Percentiles rank a stretch among this genome's conserved stretches.
phyloP scores from a whole-genome alignment of 2,329 filamentous ascomycete genomes.

The Cordyceps tenuipes region DNA sequence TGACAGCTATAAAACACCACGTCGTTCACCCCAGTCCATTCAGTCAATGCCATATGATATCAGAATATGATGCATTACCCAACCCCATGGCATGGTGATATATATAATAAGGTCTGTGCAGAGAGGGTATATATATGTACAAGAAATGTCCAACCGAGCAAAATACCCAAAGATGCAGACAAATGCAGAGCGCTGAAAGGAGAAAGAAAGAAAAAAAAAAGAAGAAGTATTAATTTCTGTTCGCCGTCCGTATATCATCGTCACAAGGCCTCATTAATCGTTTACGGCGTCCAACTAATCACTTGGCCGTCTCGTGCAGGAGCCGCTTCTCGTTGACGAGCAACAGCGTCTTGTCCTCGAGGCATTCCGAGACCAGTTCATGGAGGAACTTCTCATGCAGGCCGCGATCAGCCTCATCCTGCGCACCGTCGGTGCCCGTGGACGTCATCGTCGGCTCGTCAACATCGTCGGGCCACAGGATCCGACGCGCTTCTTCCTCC shows the following conservation, averaged over 20 bases:
- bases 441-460: conserved; percentile 13
- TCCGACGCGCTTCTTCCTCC: conserved; percentile 30
- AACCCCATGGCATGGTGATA: not conserved
- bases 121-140: not conserved
- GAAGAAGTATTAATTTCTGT: not conserved
- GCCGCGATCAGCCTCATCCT: conserved; percentile 9
- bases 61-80: not conserved
- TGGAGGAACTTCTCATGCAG: conserved; percentile 34
- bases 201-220: not conserved
- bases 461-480: conserved; percentile 30
- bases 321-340: conserved; percentile 27
- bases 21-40: not conserved
- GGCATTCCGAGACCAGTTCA: conserved; percentile 20
- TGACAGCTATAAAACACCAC: not conserved
- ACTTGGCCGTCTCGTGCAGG: conserved; percentile 19
- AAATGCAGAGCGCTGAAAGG: not conserved
- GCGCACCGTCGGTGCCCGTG: not conserved
- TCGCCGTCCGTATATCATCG: not conserved
- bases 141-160: not conserved
- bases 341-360: conserved; percentile 33
- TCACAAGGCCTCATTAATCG: not conserved
- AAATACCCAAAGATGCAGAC: not conserved
- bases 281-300: not conserved
- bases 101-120: not conserved
- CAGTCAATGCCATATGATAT: not conserved